phyloP scores from a whole-genome alignment of 108 stramenopile species.

The Mediolabrus comicus region DNA sequence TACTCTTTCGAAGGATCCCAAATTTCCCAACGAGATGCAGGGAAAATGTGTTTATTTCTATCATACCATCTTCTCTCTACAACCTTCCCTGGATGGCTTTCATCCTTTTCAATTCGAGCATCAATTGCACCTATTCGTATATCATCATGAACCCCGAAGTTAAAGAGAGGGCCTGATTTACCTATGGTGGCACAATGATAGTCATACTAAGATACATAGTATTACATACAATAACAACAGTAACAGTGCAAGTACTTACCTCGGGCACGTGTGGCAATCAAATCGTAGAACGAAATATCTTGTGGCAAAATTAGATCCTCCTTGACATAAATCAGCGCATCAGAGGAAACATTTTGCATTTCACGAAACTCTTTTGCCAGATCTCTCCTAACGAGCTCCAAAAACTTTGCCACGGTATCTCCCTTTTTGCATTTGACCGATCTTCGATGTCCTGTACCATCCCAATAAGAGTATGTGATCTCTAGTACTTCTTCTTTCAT shows the following conservation, averaged over 20 bases:
- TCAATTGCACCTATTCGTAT: slow-evolving; percentile 87
- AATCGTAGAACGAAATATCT: slow-evolving; percentile 94
- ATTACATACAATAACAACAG: too few relatives aligned
- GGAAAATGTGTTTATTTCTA: slow-evolving; percentile 98
- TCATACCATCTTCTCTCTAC: slow-evolving; percentile 96
- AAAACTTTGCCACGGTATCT: slow-evolving; percentile 84
- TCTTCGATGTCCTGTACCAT: slow-evolving; percentile 94
- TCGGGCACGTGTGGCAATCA: slow-evolving; percentile 94
- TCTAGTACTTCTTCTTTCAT: slow-evolving; percentile 84
- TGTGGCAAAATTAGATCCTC: slow-evolving; percentile 98
- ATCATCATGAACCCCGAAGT: slow-evolving; percentile 96
- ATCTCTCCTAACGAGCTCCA: slow-evolving; percentile 83
- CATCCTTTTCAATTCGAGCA: slow-evolving; percentile 92
- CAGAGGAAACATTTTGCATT: slow-evolving; percentile 69
- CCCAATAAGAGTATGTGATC: slow-evolving; percentile 97
- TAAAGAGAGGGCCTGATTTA: slow-evolving; percentile 95
- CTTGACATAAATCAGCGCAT: slow-evolving; percentile 96
- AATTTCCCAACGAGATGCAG: slow-evolving; percentile 95
- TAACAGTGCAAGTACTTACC: too few relatives aligned
- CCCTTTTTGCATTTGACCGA: slow-evolving; percentile 79
- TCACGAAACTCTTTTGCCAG: slow-evolving; percentile 84
- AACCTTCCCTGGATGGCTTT: slow-evolving; percentile 96
- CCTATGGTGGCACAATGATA: too few relatives aligned
- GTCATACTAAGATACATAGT: too few relatives aligned
- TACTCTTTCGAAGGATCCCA: slow-evolving; percentile 93